These are phyloP conservation scores for Curvularia sp. DNA, from an alignment of 2,329 filamentous ascomycete genomes.

Conservation along the genomic window DNA sequence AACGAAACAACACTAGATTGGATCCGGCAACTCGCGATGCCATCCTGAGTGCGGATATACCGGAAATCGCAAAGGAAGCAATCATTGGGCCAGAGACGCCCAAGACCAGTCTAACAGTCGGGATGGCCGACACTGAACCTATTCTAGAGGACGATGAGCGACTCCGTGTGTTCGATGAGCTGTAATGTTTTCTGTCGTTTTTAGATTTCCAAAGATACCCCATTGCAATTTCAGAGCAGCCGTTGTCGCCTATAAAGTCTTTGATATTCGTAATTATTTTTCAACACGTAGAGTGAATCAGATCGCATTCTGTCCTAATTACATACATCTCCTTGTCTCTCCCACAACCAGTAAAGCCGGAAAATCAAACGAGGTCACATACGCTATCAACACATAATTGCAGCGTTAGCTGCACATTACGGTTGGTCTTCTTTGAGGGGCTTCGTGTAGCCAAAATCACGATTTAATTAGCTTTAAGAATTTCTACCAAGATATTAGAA, in stretches of 20 bases:
- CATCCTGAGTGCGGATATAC: slow-evolving; percentile 40
- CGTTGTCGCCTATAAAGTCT: background rate
- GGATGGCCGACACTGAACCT: slow-evolving; percentile 10
- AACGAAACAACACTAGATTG: slow-evolving; percentile 16
- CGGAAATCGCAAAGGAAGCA: slow-evolving; percentile 45
- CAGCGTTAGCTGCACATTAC: no score
- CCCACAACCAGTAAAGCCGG: no score
- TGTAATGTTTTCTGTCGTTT: slow-evolving; percentile 19
- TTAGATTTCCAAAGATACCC: slow-evolving; percentile 24
- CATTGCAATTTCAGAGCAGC: background rate
- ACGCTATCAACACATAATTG: no score
- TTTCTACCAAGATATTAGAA: no score
- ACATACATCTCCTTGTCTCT: no score
- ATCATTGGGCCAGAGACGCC: slow-evolving; percentile 29
- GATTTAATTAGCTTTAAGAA: no score
- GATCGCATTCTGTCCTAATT: background rate
- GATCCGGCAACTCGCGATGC: slow-evolving; percentile 30
- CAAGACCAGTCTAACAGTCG: slow-evolving; percentile 11
- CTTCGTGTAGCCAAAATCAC: no score
- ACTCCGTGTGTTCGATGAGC: slow-evolving; percentile 36
- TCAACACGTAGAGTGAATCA: background rate
- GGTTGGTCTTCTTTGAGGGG: no score
- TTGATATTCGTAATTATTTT: background rate
- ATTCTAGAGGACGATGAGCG: slow-evolving; percentile 22
- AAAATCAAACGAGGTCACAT: no score